Conservation (phyloP, 306 rosid genomes). For the Citrullus mucosospermus region DNA sequence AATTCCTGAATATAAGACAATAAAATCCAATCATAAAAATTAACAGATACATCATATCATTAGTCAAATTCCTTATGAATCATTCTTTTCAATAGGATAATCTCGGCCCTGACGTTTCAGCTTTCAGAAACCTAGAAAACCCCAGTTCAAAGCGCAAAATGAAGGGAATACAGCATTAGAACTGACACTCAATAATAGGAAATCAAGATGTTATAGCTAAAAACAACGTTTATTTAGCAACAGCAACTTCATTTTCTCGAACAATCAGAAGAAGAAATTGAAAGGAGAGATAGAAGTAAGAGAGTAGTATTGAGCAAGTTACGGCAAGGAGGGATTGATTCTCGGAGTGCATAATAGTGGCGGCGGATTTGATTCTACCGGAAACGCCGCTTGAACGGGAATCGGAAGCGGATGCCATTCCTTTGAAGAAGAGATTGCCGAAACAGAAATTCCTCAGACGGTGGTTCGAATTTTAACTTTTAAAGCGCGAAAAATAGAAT, state of each 20-base stretch:
- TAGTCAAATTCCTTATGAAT: not conserved
- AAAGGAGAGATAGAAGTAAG: not conserved
- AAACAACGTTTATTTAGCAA: not conserved
- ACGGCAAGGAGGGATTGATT: conserved; percentile 51
- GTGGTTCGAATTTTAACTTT: not conserved
- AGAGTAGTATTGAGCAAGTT: conserved; percentile 8
- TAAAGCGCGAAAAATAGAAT: not conserved
- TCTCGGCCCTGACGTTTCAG: not conserved
- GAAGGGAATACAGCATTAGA: not conserved
- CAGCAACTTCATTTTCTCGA: not conserved
- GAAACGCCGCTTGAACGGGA: conserved; percentile 23
- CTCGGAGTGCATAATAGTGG: conserved; percentile 37
- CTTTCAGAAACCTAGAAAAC: not conserved
- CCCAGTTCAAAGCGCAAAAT: not conserved
- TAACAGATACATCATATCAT: not conserved
- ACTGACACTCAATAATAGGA: not conserved
- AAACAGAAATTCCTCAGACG: not conserved
- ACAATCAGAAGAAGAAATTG: not conserved
- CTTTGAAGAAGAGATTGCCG: not conserved
- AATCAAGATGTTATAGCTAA: not conserved
- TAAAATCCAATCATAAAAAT: not conserved
- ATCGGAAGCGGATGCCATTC: conserved; percentile 52
- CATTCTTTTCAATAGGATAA: not conserved
- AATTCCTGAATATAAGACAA: conserved; percentile 40
- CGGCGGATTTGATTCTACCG: conserved; percentile 31